Percentiles rank a stretch among this genome's conserved stretches.
These are phyloP conservation scores for Phytopythium mirpurense DNA, from an alignment of 352 stramenopile genomes.

Conservation along the genomic window DNA sequence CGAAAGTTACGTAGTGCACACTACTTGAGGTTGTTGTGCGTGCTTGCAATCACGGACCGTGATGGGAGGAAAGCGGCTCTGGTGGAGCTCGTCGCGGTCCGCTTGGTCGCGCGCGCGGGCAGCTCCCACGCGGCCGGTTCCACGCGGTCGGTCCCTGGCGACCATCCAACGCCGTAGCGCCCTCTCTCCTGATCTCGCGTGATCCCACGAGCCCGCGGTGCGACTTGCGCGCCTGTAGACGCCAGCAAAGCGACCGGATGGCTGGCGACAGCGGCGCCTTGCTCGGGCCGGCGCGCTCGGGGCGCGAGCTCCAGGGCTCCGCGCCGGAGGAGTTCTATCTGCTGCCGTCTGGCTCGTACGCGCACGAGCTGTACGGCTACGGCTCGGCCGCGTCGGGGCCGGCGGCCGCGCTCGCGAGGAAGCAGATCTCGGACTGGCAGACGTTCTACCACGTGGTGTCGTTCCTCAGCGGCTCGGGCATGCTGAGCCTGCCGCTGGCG, in stretches of 20 bases:
- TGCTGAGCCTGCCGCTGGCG: constrained; percentile 65
- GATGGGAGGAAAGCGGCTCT: too few relatives aligned
- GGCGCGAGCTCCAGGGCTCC: not conserved
- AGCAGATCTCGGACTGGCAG: constrained; percentile 52
- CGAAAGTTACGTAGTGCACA: too few relatives aligned
- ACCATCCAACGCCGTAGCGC: too few relatives aligned
- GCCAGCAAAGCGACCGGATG: not conserved
- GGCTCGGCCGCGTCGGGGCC: not conserved
- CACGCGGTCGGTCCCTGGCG: too few relatives aligned
- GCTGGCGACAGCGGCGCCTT: not conserved
- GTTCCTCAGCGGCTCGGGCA: constrained; percentile 68
- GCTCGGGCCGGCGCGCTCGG: not conserved
- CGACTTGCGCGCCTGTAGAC: too few relatives aligned
- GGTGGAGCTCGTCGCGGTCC: too few relatives aligned
- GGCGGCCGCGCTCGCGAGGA: not conserved
- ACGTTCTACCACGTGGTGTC: constrained; percentile 65
- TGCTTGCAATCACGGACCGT: too few relatives aligned
- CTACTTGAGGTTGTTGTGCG: too few relatives aligned
- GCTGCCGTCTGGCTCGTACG: not conserved
- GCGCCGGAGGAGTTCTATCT: constrained; percentile 1
- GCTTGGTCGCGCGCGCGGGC: too few relatives aligned
- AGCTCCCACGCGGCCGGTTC: too few relatives aligned
- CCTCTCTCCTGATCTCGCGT: too few relatives aligned
- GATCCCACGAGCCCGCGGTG: too few relatives aligned
- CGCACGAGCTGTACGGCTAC: constrained; percentile 2